These are phyloP conservation scores for Orbilia oligospora DNA, from an alignment of 2,329 filamentous ascomycete species.

Conservation along the genomic window DNA sequence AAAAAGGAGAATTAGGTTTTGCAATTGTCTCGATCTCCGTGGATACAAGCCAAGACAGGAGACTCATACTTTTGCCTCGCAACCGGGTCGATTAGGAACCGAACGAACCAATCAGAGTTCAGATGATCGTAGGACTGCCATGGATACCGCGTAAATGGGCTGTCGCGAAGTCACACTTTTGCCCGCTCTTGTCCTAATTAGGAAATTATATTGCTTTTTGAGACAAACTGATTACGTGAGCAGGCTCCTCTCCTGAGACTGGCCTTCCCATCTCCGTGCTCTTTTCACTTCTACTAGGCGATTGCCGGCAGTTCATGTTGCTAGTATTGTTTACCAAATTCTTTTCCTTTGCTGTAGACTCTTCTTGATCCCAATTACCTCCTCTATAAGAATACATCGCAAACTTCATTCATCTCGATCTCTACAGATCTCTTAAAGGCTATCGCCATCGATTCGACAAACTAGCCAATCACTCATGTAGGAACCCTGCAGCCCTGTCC, in stretches of 20 bases:
- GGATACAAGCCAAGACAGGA: conserved; percentile 24
- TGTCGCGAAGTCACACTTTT: conserved; percentile 59
- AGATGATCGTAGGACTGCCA: not conserved
- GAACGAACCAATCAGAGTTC: conserved; percentile 28
- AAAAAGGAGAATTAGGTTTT: conserved; percentile 23
- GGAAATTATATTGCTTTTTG: conserved; percentile 28
- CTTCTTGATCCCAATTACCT: not conserved
- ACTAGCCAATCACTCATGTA: not conserved
- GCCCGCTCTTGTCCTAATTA: conserved; percentile 21
- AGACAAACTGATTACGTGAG: conserved; percentile 40
- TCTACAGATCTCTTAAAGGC: not conserved
- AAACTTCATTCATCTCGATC: not conserved
- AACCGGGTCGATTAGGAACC: not conserved
- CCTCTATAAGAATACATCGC: not conserved
- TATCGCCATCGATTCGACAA: not conserved
- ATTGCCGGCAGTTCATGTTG: not conserved
- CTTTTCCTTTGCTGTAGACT: not conserved
- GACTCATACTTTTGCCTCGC: conserved; percentile 43
- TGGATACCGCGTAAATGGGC: conserved; percentile 50
- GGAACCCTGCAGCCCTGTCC: not conserved
- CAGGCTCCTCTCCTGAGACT: conserved; percentile 21
- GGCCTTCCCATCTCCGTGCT: not conserved
- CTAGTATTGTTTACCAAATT: not conserved
- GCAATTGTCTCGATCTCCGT: conserved; percentile 18
- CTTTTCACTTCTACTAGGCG: not conserved